Evolutionary conservation across 495 filamentous ascomycete species (phyloP).

Genomic region (Neurospora hispaniola): DNA sequence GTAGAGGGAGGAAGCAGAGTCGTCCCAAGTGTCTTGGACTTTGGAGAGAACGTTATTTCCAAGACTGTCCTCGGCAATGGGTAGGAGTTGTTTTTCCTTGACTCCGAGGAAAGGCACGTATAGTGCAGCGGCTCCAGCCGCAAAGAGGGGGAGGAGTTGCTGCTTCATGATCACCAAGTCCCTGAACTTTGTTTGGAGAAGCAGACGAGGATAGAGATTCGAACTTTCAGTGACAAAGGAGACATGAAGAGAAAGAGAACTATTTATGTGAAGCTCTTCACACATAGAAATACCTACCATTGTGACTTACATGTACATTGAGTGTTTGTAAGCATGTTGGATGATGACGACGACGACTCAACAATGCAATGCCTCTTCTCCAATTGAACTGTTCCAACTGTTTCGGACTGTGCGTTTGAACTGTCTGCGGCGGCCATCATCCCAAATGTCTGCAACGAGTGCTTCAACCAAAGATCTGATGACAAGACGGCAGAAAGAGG

Average conservation of each 20-base stretch:
- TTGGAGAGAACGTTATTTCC: constrained; percentile 19
- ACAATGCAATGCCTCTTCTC: background rate
- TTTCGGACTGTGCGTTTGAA: background rate
- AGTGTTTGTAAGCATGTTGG: background rate
- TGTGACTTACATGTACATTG: background rate
- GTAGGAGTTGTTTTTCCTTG: constrained; percentile 31
- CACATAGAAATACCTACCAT: background rate
- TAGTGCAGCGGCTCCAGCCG: constrained; percentile 37
- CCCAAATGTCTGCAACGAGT: background rate
- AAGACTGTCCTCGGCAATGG: constrained; percentile 43
- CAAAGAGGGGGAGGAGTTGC: constrained; percentile 35
- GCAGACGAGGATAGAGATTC: background rate
- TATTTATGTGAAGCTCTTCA: background rate
- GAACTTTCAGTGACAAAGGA: background rate
- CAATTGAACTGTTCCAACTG: background rate
- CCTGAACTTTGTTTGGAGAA: background rate
- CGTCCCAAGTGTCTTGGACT: constrained; percentile 13
- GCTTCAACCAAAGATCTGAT: background rate
- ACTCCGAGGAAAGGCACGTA: background rate
- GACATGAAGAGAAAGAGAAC: background rate
- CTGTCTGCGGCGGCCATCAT: background rate
- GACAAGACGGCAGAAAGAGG: background rate
- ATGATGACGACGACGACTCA: background rate
- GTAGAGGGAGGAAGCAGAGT: constrained; percentile 8
- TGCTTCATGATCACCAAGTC: constrained; percentile 25